phyloP scores from a whole-genome alignment of 805 yeast species.

The Sugiyamaella mastotermitis region DNA sequence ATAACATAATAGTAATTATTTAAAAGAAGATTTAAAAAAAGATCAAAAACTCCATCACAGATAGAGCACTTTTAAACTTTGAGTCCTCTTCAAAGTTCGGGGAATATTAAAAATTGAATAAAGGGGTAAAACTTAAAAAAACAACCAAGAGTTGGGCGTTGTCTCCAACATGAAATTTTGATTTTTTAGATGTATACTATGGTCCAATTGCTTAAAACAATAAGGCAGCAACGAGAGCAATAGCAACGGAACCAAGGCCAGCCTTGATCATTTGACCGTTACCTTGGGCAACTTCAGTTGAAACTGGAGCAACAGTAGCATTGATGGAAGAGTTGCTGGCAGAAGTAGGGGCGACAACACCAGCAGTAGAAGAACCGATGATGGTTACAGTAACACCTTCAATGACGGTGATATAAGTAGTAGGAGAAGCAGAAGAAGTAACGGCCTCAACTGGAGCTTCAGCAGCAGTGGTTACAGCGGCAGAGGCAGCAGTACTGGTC shows the following conservation, averaged over 20 bases:
- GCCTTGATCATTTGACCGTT: conserved; percentile 13
- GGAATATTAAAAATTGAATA: no score
- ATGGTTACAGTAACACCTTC: conserved; percentile 17
- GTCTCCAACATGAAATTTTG: no score
- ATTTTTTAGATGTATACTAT: no score
- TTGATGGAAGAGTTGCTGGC: conserved; percentile 3
- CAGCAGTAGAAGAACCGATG: conserved; percentile 9
- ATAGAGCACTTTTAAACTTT: no score
- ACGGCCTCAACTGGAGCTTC: conserved; percentile 5
- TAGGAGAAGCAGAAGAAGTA: conserved; percentile 3
- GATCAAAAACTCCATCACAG: no score
- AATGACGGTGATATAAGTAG: conserved; percentile 16
- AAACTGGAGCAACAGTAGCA: conserved; percentile 6
- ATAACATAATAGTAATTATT: no score
- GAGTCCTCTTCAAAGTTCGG: no score
- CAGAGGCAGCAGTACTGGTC: conserved; percentile 2
- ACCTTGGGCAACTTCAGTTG: conserved; percentile 9
- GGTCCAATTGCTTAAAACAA: conserved; percentile 12
- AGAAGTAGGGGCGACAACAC: conserved; percentile 8
- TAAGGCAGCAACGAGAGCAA: conserved; percentile 18
- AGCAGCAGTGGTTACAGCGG: conserved; percentile 5
- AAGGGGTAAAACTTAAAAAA: no score
- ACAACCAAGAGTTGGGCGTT: no score
- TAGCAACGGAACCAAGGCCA: conserved; percentile 13
- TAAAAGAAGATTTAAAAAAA: no score